Conservation (phyloP, 1,284 basidiomycete genomes). For the Termitomyces sp. region DNA sequence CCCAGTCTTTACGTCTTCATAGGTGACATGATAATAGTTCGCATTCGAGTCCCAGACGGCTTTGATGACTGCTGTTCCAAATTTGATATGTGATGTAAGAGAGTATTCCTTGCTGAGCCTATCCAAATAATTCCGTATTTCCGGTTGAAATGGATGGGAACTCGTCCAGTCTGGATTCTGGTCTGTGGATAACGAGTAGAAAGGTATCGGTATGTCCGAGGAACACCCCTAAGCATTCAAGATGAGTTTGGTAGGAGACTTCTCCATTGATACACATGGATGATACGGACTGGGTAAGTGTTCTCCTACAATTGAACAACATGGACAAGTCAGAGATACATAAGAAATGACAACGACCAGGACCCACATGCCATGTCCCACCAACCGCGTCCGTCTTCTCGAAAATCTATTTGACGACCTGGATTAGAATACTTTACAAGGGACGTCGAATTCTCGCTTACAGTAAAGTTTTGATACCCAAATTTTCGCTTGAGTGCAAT, state of each 20-base stretch:
- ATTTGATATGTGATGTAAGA: conserved; percentile 18
- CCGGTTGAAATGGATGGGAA: conserved; percentile 27
- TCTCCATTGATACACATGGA: background rate
- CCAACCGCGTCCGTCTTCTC: conserved; percentile 31
- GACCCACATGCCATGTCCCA: conserved; percentile 34
- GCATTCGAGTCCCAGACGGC: conserved; percentile 31
- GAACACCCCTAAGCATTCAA: conserved; percentile 23
- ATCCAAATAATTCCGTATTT: conserved; percentile 30
- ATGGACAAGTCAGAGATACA: background rate
- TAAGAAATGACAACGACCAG: background rate
- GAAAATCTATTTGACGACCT: conserved; percentile 24
- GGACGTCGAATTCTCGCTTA: conserved; percentile 13
- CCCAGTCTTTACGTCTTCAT: conserved; percentile 25
- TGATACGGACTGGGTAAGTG: conserved; percentile 19
- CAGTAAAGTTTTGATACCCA: conserved; percentile 30
- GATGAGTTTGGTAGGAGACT: background rate
- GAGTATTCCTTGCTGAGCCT: conserved; percentile 23
- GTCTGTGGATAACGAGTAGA: conserved; percentile 33
- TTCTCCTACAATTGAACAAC: conserved; percentile 17
- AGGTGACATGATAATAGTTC: conserved; percentile 28
- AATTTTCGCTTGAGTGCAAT: conserved; percentile 30
- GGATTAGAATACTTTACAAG: background rate
- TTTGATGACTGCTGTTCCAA: conserved; percentile 24
- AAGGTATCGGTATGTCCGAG: conserved; percentile 27
- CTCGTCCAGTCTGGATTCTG: conserved; percentile 30